Conservation (phyloP, 202 grass and related monocot species). For the Panicum hallii region DNA sequence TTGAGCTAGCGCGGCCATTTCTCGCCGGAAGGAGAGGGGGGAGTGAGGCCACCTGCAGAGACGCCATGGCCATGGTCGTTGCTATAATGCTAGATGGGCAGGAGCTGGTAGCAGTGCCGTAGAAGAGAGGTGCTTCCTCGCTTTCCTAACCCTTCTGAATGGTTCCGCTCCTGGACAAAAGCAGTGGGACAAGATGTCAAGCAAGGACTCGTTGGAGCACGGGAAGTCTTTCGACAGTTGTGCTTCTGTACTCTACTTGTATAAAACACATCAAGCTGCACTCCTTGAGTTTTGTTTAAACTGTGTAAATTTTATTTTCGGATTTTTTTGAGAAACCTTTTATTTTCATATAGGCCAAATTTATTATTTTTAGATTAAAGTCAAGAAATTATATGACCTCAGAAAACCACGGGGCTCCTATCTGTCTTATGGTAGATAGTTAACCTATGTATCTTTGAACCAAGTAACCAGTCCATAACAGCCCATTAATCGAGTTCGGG, state of each 20-base stretch:
- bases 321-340: too few relatives aligned
- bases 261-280: background rate
- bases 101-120: background rate
- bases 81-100: background rate
- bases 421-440: too few relatives aligned
- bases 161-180: slow-evolving; percentile 36
- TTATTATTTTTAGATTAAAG: too few relatives aligned
- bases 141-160: slow-evolving; percentile 38
- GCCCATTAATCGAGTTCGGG: too few relatives aligned
- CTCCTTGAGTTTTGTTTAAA: too few relatives aligned
- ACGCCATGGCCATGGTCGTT: slow-evolving; percentile 25
- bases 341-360: too few relatives aligned
- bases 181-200: background rate
- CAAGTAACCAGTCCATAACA: too few relatives aligned
- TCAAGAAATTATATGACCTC: too few relatives aligned
- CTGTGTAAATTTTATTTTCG: too few relatives aligned
- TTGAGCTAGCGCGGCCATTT: slow-evolving; percentile 18
- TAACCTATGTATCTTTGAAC: too few relatives aligned
- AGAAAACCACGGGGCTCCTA: too few relatives aligned
- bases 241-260: background rate
- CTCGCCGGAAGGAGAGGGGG: slow-evolving; percentile 24
- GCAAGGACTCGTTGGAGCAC: background rate
- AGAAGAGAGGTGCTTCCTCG: slow-evolving; percentile 1
- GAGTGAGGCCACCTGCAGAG: slow-evolving; percentile 31
- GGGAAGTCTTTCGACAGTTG: background rate